Conservation (phyloP, 1,284 basidiomycete genomes). For the Fistulina hepatica region DNA sequence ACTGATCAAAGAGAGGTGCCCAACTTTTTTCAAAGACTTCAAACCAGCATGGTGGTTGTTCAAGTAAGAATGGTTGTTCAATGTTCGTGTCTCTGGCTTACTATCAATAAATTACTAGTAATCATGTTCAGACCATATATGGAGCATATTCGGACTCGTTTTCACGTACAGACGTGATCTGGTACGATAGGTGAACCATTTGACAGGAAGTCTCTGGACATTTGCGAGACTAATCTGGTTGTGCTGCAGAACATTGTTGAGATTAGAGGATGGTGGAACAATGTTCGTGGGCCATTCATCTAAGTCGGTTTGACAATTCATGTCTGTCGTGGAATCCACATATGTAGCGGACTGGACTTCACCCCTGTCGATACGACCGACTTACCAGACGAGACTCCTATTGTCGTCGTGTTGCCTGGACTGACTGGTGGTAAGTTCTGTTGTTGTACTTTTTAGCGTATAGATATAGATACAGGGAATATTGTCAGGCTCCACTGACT, state of each 20-base stretch:
- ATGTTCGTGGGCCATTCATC: conserved; percentile 1
- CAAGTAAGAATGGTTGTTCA: conserved; percentile 47
- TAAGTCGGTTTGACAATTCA: conserved; percentile 3
- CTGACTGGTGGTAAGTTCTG: conserved; percentile 62
- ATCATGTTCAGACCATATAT: conserved; percentile 65
- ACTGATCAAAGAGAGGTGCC: conserved; percentile 46
- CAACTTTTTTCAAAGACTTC: conserved; percentile 44
- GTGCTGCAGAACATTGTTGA: too few relatives aligned
- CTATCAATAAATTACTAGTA: conserved; percentile 30
- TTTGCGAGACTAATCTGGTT: too few relatives aligned
- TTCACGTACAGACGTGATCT: conserved; percentile 57
- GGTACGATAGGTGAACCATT: conserved; percentile 59
- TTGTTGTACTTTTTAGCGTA: background rate
- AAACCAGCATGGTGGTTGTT: conserved; percentile 60
- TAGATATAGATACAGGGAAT: conserved; percentile 3
- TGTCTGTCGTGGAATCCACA: conserved; percentile 19
- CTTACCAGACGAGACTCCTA: conserved; percentile 57
- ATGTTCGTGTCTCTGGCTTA: background rate
- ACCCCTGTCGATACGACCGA: conserved; percentile 45
- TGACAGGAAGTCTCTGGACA: background rate
- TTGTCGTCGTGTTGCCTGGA: conserved; percentile 78
- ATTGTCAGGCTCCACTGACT: conserved; percentile 71
- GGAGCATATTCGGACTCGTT: conserved; percentile 64
- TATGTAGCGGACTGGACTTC: conserved; percentile 56
- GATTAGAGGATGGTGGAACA: too few relatives aligned